Conservation (phyloP, 2,329 filamentous ascomycete species). For the Emmonsiellopsis sp. region DNA sequence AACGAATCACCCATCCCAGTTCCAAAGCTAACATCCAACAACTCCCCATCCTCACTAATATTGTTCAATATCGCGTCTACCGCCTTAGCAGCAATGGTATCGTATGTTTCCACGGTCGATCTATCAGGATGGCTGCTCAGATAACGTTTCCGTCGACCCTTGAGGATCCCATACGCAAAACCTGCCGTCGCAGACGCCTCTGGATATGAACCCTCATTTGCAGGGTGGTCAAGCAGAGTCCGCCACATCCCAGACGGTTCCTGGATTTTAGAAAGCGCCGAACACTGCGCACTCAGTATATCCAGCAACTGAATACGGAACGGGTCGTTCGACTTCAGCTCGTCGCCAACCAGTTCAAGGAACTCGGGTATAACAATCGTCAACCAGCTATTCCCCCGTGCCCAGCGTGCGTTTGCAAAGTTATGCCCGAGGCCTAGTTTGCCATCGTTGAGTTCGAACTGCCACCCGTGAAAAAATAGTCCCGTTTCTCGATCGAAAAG, state of each 20-base stretch:
- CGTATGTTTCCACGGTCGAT: constrained; percentile 30
- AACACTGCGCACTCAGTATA: constrained; percentile 59
- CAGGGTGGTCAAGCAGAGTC: constrained; percentile 60
- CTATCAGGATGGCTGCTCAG: constrained; percentile 41
- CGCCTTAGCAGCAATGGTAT: constrained; percentile 53
- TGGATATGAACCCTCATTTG: constrained; percentile 59
- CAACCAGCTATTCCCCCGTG: constrained; percentile 54
- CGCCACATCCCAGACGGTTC: constrained; percentile 58
- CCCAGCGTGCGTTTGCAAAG: constrained; percentile 48
- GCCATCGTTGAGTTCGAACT: constrained; percentile 55
- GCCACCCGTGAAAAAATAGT: constrained; percentile 76
- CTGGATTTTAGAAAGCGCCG: constrained; percentile 54
- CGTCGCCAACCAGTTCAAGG: constrained; percentile 55
- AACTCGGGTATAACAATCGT: constrained; percentile 80
- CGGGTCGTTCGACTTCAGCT: constrained; percentile 47
- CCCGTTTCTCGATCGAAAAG: constrained; percentile 63
- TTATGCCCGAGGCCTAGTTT: constrained; percentile 39
- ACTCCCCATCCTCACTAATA: constrained; percentile 58
- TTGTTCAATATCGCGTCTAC: constrained; percentile 57
- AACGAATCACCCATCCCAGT: constrained; percentile 66
- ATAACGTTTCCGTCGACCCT: constrained; percentile 61
- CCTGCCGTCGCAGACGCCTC: constrained; percentile 72
- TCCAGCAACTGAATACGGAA: constrained; percentile 42
- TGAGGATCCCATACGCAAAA: constrained; percentile 71
- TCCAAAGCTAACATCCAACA: constrained; percentile 67